Base-by-base conservation (phyloP, 805 yeast species). In the Candida incommunis region DNA sequence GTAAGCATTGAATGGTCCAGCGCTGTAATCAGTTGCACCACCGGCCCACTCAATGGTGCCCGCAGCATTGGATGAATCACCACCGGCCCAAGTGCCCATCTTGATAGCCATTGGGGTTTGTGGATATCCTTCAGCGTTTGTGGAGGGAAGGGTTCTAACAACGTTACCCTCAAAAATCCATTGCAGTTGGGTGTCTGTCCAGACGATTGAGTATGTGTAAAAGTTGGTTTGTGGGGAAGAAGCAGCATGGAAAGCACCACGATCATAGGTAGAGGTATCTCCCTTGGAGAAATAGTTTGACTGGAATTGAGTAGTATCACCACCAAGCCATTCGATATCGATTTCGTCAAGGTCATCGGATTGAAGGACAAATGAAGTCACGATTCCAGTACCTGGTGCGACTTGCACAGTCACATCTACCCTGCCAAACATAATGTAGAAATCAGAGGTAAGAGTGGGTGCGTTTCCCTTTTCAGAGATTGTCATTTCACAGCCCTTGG, bases 271-370 rank as follows among this genome's bases (percentile, higher is more conserved):
- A 9, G 79, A 61, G 2, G 84, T 77, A 57, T 79, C 66, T 48
- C 95, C 96, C 60, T 87, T 82, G 29, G 86, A 75, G 66, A 85
- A 87, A 61, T 63, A 88, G 53, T 64, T 65, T 22, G 87, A 70
- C 64, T 84, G 94, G 53, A 82, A 76, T 58, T 84, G 80, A 37
- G 75, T 69, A 22, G 68, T 68, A 58, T 87, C 94, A 42, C 83
- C 78, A 18, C 96, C 96, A 41, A 82, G 69, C 79, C 92, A 82
- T 62, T 88, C 96, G 42, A 82, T 57, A 64, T 88, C 96, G 41
- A 88, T 77, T 64, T 88, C 96, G 63, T 88, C 96, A 51, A 80
- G 67, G 55, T 82, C 95, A 60, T 88, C 96, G 54, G 75, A 68
- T 58, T 85, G 94, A 45, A 87, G 69, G 51, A 80, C 84, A 52